Base-by-base conservation (phyloP, 257 asterid species). In the Nicotiana obtusifolia region DNA sequence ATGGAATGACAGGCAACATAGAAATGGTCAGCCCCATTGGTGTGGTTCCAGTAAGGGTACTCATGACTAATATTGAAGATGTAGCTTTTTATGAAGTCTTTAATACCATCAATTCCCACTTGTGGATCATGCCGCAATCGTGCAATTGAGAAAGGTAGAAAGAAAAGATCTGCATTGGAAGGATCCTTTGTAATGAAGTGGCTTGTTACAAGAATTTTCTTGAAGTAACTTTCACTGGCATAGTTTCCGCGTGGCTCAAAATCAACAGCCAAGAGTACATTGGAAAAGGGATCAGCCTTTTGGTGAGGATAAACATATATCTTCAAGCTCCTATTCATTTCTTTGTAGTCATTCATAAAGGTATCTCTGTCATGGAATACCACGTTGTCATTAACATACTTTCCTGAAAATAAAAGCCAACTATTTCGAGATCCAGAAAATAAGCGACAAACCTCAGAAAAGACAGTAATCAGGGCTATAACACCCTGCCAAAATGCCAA, bases 221-320 rank as follows among this genome's bases (percentile, higher is more conserved):
- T 93, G 91, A 94, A 94, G 90, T 93, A 94, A 83, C 97, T 93
- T 86, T 94, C 98, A 77, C 97, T 93, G n/a, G 97, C 98, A 78
- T 94, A 94, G 89, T 94, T 94, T 80, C 98, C 98, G 57, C 90
- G 83, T 7, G 97, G 98, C 82, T 89, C 90, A 17, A 86, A 90
- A 82, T 86, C 89, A 80, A 91, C 91, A 1, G 97, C 95, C 78
- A 94, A 84, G 47, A 94, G 93, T 61, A 85, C 88, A 53, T 89
- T 91, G 13, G 98, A 93, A 62, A 90, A 94, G 41, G 97, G 97
- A 81, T 94, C 90, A 64, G 87, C 92, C 77, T 57, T 84, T 59
- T 64, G 80, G 81, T 93, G 97, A 22, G 97, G 92, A 85, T 93
- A 94, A 33, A 91, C 89, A 59, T 82, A 94, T 47, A 94, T 85